Evolutionary conservation across 257 asterid genomes (phyloP).

Genomic region (Linaria vulgaris): DNA sequence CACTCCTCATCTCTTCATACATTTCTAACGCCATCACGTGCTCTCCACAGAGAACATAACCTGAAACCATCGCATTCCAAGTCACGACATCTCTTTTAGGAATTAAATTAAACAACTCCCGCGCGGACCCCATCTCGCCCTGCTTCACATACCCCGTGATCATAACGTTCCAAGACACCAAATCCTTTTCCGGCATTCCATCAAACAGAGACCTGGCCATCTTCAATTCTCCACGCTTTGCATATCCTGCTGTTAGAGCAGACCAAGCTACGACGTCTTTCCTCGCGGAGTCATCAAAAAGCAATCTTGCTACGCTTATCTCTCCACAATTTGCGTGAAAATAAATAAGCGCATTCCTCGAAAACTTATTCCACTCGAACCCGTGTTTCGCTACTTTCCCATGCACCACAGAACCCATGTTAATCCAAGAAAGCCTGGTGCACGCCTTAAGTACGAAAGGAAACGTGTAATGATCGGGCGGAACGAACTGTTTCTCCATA

Average conservation of each 20-base stretch:
- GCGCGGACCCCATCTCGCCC: constrained; percentile 57
- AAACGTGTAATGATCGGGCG: constrained; percentile 57
- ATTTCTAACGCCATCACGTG: constrained; percentile 51
- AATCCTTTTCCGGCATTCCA: constrained; percentile 64
- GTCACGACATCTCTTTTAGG: constrained; percentile 65
- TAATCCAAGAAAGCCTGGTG: constrained; percentile 57
- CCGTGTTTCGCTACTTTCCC: constrained; percentile 66
- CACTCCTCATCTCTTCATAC: constrained; percentile 52
- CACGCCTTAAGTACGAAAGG: constrained; percentile 70
- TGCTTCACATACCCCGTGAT: constrained; percentile 69
- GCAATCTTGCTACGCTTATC: constrained; percentile 41
- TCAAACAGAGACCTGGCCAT: constrained; percentile 52
- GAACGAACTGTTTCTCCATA: constrained; percentile 40
- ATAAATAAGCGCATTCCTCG: constrained; percentile 60
- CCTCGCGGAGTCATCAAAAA: constrained; percentile 44
- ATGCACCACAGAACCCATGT: constrained; percentile 45
- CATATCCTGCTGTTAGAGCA: constrained; percentile 70
- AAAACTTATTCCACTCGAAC: constrained; percentile 59
- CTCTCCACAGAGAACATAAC: constrained; percentile 49
- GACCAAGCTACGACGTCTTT: constrained; percentile 82
- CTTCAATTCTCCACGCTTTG: constrained; percentile 57
- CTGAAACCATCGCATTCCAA: constrained; percentile 75
- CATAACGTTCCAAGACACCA: constrained; percentile 82
- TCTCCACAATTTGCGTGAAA: constrained; percentile 74
- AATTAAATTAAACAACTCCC: constrained; percentile 50